These are phyloP conservation scores for Gastrodia elata DNA, from an alignment of 106 monocot species.

Conservation along the genomic window DNA sequence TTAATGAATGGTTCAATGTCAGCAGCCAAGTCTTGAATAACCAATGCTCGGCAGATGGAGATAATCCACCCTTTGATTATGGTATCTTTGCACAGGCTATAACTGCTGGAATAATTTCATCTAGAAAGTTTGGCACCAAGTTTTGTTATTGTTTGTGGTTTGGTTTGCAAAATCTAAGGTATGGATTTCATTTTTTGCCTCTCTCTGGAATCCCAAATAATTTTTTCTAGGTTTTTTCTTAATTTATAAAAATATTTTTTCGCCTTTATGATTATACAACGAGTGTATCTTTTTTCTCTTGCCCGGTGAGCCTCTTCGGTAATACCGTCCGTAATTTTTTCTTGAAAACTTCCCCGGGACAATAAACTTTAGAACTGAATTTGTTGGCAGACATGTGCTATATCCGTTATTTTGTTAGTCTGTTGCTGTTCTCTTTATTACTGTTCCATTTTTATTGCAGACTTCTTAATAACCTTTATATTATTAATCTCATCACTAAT, in stretches of 20 bases:
- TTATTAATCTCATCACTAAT: not conserved
- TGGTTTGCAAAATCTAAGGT: slow-evolving; percentile 90
- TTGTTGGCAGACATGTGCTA: not conserved
- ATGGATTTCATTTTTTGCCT: slow-evolving; percentile 4
- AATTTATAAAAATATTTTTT: not conserved
- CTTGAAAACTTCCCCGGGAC: not conserved
- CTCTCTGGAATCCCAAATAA: not conserved
- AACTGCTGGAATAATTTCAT: slow-evolving; percentile 42
- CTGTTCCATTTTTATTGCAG: not conserved
- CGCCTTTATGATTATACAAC: not conserved
- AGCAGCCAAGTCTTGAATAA: slow-evolving; percentile 11
- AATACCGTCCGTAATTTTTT: not conserved
- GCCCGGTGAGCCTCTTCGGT: not conserved
- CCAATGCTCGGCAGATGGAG: slow-evolving; percentile 17
- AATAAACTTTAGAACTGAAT: not conserved
- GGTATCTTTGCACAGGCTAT: slow-evolving; percentile 63
- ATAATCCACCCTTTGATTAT: slow-evolving; percentile 33
- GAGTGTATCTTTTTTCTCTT: not conserved
- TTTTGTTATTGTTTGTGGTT: slow-evolving; percentile 82
- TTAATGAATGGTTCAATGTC: slow-evolving; percentile 24
- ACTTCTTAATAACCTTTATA: not conserved
- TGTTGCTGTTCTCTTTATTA: not conserved
- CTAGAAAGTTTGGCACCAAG: slow-evolving; percentile 51
- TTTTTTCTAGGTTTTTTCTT: too few species aligned
- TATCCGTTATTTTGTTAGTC: not conserved